Conservation (phyloP, 164 flowering plant genomes). For the Vitis rupestris region DNA sequence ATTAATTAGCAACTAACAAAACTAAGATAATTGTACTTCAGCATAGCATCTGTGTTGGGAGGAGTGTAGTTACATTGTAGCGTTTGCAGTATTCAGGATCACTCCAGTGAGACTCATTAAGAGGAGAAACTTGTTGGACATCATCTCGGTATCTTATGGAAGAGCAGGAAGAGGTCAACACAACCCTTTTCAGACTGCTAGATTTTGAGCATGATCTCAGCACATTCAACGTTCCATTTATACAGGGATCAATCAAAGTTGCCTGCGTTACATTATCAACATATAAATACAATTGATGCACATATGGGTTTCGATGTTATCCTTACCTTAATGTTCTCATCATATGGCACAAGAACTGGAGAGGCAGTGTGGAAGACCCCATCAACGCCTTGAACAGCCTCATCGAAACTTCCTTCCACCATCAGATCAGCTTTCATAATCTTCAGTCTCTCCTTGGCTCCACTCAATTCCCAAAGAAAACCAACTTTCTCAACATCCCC, state of each 20-base stretch:
- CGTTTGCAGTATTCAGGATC: conserved; percentile 81
- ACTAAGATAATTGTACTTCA: no score
- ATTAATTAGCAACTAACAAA: no score
- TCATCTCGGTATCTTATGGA: conserved; percentile 76
- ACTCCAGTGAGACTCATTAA: conserved; percentile 91
- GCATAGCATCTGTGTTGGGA: not conserved
- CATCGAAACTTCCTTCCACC: conserved; percentile 83
- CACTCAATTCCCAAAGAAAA: conserved; percentile 68
- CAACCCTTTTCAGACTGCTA: conserved; percentile 66
- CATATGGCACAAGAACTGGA: conserved; percentile 75
- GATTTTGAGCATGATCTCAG: conserved; percentile 69
- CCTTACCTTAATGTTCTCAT: conserved; percentile 61
- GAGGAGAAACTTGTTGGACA: conserved; percentile 57
- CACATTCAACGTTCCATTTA: conserved; percentile 80
- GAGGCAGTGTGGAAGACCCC: conserved; percentile 97
- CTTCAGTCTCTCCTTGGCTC: conserved; percentile 83
- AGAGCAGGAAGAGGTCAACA: conserved; percentile 94
- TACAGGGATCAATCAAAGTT: conserved; percentile 73
- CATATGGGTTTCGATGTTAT: not conserved
- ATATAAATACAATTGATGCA: not conserved
- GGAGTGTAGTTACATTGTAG: conserved; percentile 49
- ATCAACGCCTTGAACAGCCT: conserved; percentile 73
- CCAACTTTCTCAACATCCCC: conserved; percentile 67
- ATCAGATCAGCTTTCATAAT: conserved; percentile 74
- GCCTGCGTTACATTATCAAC: conserved; percentile 38